Base-by-base conservation (phyloP, 306 rosid genomes). In the Malus sieversii region DNA sequence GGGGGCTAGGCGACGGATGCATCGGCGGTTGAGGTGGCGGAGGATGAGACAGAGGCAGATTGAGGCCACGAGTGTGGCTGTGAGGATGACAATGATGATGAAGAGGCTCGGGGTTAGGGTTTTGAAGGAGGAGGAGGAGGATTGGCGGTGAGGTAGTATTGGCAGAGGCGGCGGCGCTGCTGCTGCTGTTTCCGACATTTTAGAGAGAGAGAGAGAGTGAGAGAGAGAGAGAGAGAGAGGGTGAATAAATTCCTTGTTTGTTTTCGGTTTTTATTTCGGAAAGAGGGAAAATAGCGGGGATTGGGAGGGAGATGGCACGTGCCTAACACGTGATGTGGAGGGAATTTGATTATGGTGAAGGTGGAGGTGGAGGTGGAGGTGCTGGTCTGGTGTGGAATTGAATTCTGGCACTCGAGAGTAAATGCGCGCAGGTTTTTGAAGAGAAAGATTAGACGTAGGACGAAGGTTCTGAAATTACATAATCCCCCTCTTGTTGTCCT, bases 11-110 rank as follows among this genome's bases (percentile, higher is more conserved):
- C 79, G 90, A 46, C 89, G 91, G 87, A 91, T 85, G 33, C 88
- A 84, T 15, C 87, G 88, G 58, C 89, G 77, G 84, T 86, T 89
- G 80, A 92, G 81, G 70, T 88, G 90, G 32, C 91, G 93, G 66
- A 92, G 92, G 45, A 92, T 81, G 52, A 82, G 80, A n/a, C 92
- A 89, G 71, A 91, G 83, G 0, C 80, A 69, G 12, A 92, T 59
- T 1, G 93, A 92, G 4, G 88, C 73, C 1, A 79, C 80, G 16
- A 92, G 70, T 19, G 96, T 88, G 64, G 86, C 77, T 69, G 85
- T 48, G 48, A 92, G 84, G 69, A 89, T 82, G 6, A 83, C 81
- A 3, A 88, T 25, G 27, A 86, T 86, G 13, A 90, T 85, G 69
- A 88, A 74, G 48, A 92, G 80, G 87, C 91, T 88, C 0, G 93